Percentiles rank a stretch among this genome's conserved stretches.
phyloP scores from a whole-genome alignment of 768 basidiomycete species.

The Kondoa subrosea region DNA sequence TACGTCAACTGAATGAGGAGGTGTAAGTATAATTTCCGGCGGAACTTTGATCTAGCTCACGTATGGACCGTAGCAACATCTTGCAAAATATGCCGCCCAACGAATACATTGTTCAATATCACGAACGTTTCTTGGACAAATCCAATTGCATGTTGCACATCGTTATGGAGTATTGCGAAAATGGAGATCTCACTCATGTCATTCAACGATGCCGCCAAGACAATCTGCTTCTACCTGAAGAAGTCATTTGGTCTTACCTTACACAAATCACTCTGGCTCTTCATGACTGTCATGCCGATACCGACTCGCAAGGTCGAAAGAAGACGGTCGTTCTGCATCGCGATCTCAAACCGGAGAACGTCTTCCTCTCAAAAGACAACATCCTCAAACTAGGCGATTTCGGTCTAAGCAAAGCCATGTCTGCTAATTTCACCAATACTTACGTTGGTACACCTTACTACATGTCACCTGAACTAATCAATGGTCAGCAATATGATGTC shows the following conservation, averaged over 20 bases:
- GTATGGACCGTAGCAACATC: conserved; percentile 51
- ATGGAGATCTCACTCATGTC: conserved; percentile 75
- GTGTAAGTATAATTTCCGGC: conserved; percentile 48
- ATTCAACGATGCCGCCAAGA: conserved; percentile 44
- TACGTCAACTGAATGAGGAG: conserved; percentile 93
- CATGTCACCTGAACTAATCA: conserved; percentile 97
- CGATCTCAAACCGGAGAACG: conserved; percentile 98
- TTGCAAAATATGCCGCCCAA: conserved; percentile 76
- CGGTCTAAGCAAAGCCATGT: conserved; percentile 82
- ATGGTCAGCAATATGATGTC: conserved; percentile 89
- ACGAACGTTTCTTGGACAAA: conserved; percentile 74
- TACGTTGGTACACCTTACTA: conserved; percentile 99
- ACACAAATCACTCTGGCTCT: conserved; percentile 79
- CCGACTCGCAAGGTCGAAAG: conserved; percentile 19
- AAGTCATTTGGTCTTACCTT: conserved; percentile 89
- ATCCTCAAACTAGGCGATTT: conserved; percentile 94
- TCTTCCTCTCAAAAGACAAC: conserved; percentile 71
- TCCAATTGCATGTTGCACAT: conserved; percentile 86
- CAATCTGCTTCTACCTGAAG: conserved; percentile 45
- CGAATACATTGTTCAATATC: conserved; percentile 89
- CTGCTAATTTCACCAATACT: conserved; percentile 79
- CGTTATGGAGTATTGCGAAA: conserved; percentile 97
- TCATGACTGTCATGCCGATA: conserved; percentile 58
- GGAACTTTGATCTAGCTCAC: neutral
- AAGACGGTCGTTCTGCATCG: conserved; percentile 55